Evolutionary conservation across 2,329 filamentous ascomycete genomes (phyloP).

Genomic region (Zasmidium angulare): DNA sequence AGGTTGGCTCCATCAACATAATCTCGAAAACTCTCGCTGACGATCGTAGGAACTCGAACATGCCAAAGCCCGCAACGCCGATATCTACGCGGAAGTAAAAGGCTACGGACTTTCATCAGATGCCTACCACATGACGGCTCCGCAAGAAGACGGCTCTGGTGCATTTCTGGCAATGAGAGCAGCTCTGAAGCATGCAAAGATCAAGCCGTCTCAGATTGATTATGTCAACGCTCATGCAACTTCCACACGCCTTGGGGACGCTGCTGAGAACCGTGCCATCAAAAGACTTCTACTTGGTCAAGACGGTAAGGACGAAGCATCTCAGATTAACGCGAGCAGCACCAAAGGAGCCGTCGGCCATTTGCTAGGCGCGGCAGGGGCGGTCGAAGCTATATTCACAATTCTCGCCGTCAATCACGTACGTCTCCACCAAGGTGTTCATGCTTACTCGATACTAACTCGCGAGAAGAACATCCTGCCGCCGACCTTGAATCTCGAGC

Average conservation of each 20-base stretch:
- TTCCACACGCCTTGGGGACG: slow-evolving; percentile 79
- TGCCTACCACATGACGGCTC: slow-evolving; percentile 90
- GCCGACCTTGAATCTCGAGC: slow-evolving; percentile 79
- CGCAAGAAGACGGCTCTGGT: slow-evolving; percentile 76
- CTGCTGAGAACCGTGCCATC: slow-evolving; percentile 83
- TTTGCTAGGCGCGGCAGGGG: slow-evolving; percentile 85
- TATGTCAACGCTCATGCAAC: slow-evolving; percentile 98
- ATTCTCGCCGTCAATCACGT: slow-evolving; percentile 78
- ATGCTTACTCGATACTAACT: slow-evolving; percentile 9
- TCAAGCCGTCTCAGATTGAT: slow-evolving; percentile 71
- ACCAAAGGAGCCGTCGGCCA: slow-evolving; percentile 94
- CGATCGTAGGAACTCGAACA: slow-evolving; percentile 71
- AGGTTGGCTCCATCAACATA: slow-evolving; percentile 48
- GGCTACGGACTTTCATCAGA: slow-evolving; percentile 92
- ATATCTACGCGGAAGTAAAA: slow-evolving; percentile 82
- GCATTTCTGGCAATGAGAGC: slow-evolving; percentile 82
- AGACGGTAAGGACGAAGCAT: slow-evolving; percentile 61
- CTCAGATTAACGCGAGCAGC: slow-evolving; percentile 78
- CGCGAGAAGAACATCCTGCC: slow-evolving; percentile 68
- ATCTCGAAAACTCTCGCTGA: slow-evolving; percentile 10
- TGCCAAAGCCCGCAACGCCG: slow-evolving; percentile 73
- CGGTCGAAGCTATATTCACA: slow-evolving; percentile 84
- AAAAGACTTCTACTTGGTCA: slow-evolving; percentile 72
- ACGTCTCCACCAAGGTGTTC: slow-evolving; percentile 31
- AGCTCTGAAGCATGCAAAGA: slow-evolving; percentile 69